A percentile compares a stretch with the other conserved stretches of the same genome.
These are phyloP conservation scores for Arthrobotrys sphaeroides DNA, from an alignment of 2,329 filamentous ascomycete genomes.

Conservation along the genomic window DNA sequence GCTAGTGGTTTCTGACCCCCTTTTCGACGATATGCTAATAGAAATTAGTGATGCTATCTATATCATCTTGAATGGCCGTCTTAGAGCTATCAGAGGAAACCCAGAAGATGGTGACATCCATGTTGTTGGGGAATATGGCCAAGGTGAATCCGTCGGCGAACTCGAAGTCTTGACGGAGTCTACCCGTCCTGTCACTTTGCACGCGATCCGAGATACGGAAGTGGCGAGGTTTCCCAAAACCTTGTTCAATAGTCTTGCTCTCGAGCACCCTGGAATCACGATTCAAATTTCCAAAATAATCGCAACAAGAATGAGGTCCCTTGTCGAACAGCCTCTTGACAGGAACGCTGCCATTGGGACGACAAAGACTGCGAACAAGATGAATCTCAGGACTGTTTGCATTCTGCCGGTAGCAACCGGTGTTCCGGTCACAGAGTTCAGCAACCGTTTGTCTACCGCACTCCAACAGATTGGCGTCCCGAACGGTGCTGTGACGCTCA, in stretches of 20 bases:
- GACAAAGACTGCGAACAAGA: constrained; percentile 79
- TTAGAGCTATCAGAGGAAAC: constrained; percentile 83
- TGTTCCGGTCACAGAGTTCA: constrained; percentile 94
- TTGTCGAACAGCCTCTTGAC: constrained; percentile 79
- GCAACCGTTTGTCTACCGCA: constrained; percentile 85
- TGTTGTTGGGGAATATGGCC: constrained; percentile 90
- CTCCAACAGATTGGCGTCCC: constrained; percentile 87
- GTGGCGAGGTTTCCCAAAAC: constrained; percentile 95
- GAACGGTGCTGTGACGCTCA: constrained; percentile 89
- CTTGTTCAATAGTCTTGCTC: constrained; percentile 94
- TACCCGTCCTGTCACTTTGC: constrained; percentile 84
- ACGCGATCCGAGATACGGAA: constrained; percentile 96
- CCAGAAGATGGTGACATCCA: constrained; percentile 78
- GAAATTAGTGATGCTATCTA: constrained; percentile 88
- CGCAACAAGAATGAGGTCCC: constrained; percentile 87
- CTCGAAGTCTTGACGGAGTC: constrained; percentile 97
- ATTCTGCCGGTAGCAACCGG: constrained; percentile 89
- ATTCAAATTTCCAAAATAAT: constrained; percentile 99
- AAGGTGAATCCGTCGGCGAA: constrained; percentile 97
- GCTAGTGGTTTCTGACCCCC: not conserved
- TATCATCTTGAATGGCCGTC: constrained; percentile 90
- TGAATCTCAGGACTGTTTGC: constrained; percentile 92
- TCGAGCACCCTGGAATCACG: constrained; percentile 96
- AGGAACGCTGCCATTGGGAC: constrained; percentile 61
- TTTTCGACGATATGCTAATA: constrained; percentile 11